Evolutionary conservation across 176 grass and related monocot genomes (phyloP).

Genomic region (Ananas comosus): DNA sequence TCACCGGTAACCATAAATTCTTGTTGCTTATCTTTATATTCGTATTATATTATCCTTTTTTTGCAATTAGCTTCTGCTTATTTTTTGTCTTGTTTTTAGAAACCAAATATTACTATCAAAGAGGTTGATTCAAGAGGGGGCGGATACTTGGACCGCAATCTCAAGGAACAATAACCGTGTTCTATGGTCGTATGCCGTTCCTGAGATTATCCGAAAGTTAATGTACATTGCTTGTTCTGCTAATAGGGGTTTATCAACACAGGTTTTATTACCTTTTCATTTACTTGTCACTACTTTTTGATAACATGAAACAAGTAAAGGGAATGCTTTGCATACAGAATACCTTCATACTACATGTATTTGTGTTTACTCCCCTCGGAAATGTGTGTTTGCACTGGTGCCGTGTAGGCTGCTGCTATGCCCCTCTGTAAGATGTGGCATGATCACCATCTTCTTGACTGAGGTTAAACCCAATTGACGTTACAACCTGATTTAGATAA

Average conservation of each 20-base stretch:
- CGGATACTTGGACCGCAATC: constrained; percentile 61
- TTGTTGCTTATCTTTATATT: not conserved
- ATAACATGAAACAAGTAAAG: too few species aligned
- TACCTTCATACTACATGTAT: too few species aligned
- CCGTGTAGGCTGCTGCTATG: too few species aligned
- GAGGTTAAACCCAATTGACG: too few species aligned
- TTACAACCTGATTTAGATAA: too few species aligned
- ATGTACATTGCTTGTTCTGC: constrained; percentile 41
- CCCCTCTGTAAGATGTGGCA: too few species aligned
- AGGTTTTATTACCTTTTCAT: constrained; percentile 41
- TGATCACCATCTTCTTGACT: too few species aligned
- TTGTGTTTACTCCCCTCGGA: too few species aligned
- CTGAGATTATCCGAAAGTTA: constrained; percentile 70
- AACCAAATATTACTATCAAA: constrained; percentile 88
- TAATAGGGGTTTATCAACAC: constrained; percentile 53
- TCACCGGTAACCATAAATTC: constrained; percentile 43
- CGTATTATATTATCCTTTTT: constrained; percentile 14
- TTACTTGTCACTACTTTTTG: not conserved
- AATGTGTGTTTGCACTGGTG: not conserved
- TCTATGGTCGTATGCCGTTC: constrained; percentile 64
- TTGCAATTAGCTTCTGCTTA: constrained; percentile 1
- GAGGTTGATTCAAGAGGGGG: constrained; percentile 54
- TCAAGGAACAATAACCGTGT: constrained; percentile 60
- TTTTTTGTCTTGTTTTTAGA: constrained; percentile 31
- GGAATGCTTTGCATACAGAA: too few species aligned